Evolutionary conservation across 352 stramenopile genomes (phyloP).

Genomic region (Phytopythium mirpurense): DNA sequence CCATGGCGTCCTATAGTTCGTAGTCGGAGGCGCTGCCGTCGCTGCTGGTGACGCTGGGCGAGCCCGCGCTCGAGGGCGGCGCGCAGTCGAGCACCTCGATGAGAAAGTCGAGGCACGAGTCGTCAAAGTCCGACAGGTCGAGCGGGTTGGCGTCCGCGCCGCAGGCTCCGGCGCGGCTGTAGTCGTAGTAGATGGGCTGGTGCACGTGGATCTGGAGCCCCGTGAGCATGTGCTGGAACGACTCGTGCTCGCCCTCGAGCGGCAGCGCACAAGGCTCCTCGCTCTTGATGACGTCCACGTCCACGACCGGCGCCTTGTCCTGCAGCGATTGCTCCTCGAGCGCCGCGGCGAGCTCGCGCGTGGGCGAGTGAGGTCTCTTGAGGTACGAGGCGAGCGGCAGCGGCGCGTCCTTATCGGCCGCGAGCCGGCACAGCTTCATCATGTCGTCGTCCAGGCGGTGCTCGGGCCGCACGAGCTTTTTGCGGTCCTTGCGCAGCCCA

Average conservation of each 20-base stretch:
- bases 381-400: slow-evolving; percentile 14
- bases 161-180: neutral
- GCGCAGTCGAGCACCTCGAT: slow-evolving; percentile 25
- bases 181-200: neutral
- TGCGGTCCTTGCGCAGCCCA: slow-evolving; percentile 36
- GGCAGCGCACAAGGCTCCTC: neutral
- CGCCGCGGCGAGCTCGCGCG: slow-evolving; percentile 16
- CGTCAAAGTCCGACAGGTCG: slow-evolving; percentile 32
- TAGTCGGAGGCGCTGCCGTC: slow-evolving; percentile 14
- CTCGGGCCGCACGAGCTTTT: slow-evolving; percentile 28
- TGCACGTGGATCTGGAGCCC: slow-evolving; percentile 7
- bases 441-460: slow-evolving; percentile 37
- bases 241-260: neutral
- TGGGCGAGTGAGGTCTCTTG: slow-evolving; percentile 19
- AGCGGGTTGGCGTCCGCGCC: slow-evolving; percentile 11
- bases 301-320: neutral
- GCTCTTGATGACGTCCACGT: neutral
- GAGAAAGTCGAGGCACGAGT: slow-evolving; percentile 36
- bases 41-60: slow-evolving; percentile 4
- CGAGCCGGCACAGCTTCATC: slow-evolving; percentile 28
- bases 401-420: slow-evolving; percentile 20
- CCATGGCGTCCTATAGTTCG: neutral
- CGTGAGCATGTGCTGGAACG: slow-evolving; percentile 12
- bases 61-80: neutral
- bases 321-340: slow-evolving; percentile 7